Percentiles rank a stretch among this genome's conserved stretches.
Evolutionary conservation across 2,329 filamentous ascomycete genomes (phyloP).

Genomic region (Ophiognomonia clavigignenti-juglandacearum): DNA sequence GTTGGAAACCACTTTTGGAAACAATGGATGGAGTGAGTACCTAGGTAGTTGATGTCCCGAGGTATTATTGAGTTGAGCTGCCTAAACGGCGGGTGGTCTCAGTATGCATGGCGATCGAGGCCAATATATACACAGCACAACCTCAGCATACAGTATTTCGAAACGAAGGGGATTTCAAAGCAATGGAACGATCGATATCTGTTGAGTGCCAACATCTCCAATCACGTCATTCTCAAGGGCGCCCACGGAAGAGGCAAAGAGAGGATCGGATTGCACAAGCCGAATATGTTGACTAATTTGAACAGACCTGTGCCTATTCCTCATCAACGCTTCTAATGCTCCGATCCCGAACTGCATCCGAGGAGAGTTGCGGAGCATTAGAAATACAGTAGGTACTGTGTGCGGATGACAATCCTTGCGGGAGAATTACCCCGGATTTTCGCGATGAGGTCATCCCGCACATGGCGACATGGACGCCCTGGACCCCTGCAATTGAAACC

Average conservation of each 20-base stretch:
- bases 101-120: not conserved
- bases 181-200: not conserved
- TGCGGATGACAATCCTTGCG: too few relatives aligned
- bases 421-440: not conserved
- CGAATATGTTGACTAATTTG: constrained; percentile 3
- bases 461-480: not conserved
- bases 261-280: not conserved
- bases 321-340: too few relatives aligned
- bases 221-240: constrained; percentile 4
- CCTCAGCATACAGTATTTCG: too few relatives aligned
- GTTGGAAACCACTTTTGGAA: too few relatives aligned
- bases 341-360: too few relatives aligned
- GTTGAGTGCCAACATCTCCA: not conserved
- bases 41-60: too few relatives aligned
- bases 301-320: too few relatives aligned
- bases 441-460: not conserved
- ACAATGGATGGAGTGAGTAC: too few relatives aligned
- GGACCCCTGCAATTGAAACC: too few relatives aligned
- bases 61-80: not conserved
- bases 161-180: constrained; percentile 6
- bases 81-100: not conserved
- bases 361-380: too few relatives aligned
- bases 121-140: not conserved
- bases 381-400: too few relatives aligned
- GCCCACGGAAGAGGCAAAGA: not conserved